A percentile compares a stretch with the other conserved stretches of the same genome.
phyloP scores from a whole-genome alignment of 176 grass and related monocot genomes.

The Stipa capillata region DNA sequence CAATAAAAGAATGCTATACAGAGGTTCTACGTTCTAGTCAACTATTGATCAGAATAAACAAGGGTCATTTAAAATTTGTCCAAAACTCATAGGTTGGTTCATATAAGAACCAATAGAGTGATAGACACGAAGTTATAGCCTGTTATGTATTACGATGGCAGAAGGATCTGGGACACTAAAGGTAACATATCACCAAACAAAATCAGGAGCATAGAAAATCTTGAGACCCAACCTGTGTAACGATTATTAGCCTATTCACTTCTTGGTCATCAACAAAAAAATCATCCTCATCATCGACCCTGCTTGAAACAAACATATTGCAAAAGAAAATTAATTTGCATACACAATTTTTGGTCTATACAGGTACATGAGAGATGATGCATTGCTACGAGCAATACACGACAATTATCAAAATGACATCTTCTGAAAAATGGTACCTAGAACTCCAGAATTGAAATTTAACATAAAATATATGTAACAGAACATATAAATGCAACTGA shows the following conservation, averaged over 20 bases:
- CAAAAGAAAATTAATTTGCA: slow-evolving; percentile 12
- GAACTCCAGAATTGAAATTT: background rate
- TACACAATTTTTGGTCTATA: background rate
- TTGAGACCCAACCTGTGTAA: slow-evolving; percentile 92
- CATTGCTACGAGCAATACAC: background rate
- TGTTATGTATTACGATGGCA: background rate
- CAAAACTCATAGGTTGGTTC: too few relatives aligned
- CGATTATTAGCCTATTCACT: slow-evolving; percentile 86
- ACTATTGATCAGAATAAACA: too few relatives aligned
- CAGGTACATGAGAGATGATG: background rate
- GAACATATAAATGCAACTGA: background rate
- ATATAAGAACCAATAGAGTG: background rate
- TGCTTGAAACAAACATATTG: slow-evolving; percentile 38
- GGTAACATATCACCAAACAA: background rate
- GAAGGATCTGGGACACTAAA: background rate
- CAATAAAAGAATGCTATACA: background rate
- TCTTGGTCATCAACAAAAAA: slow-evolving; percentile 93
- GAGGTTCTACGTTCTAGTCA: too few relatives aligned
- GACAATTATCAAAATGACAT: background rate
- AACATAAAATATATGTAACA: background rate
- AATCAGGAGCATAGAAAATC: background rate
- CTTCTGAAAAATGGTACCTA: background rate
- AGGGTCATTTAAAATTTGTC: too few relatives aligned
- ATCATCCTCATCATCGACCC: slow-evolving; percentile 79
- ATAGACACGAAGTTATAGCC: too few relatives aligned